A percentile compares a stretch with the other conserved stretches of the same genome.
Conservation (phyloP, 495 filamentous ascomycete genomes). For the Xylona heveae region DNA sequence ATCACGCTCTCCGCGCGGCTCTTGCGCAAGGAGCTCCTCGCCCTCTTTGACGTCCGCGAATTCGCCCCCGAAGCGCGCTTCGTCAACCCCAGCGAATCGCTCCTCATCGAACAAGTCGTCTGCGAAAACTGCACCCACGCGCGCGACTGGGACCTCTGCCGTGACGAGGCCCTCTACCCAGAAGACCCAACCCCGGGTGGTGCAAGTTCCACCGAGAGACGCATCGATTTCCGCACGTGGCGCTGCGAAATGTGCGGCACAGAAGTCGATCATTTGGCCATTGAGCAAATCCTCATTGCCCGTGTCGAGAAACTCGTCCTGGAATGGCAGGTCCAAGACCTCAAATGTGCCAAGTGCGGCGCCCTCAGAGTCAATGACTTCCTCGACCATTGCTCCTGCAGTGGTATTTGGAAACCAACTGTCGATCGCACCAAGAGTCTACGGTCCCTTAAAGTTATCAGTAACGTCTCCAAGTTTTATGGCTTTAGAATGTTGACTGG, state of each 20-base stretch:
- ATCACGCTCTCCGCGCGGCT: constrained; percentile 68
- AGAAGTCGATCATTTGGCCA: constrained; percentile 48
- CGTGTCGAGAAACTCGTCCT: constrained; percentile 52
- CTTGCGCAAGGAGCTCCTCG: constrained; percentile 70
- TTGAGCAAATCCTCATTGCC: constrained; percentile 69
- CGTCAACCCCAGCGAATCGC: constrained; percentile 57
- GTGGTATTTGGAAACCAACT: constrained; percentile 58
- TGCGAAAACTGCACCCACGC: constrained; percentile 76
- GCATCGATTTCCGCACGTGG: constrained; percentile 37
- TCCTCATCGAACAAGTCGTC: constrained; percentile 53
- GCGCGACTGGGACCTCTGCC: constrained; percentile 80
- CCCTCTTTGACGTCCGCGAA: constrained; percentile 80
- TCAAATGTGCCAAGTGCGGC: constrained; percentile 56
- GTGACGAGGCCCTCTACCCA: constrained; percentile 67
- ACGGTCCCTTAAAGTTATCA: constrained; percentile 42
- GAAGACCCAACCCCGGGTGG: constrained; percentile 14
- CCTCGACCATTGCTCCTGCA: constrained; percentile 90
- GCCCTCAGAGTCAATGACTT: constrained; percentile 67
- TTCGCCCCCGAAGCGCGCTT: constrained; percentile 77
- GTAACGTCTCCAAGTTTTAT: constrained; percentile 56
- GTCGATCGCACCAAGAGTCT: constrained; percentile 46
- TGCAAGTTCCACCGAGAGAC: constrained; percentile 6
- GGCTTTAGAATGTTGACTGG: constrained; percentile 57
- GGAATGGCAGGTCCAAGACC: constrained; percentile 74
- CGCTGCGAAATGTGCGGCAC: constrained; percentile 55